A percentile compares a stretch with the other conserved stretches of the same genome.
Conservation (phyloP, 345 rosid genomes). For the Abelmoschus esculentus region DNA sequence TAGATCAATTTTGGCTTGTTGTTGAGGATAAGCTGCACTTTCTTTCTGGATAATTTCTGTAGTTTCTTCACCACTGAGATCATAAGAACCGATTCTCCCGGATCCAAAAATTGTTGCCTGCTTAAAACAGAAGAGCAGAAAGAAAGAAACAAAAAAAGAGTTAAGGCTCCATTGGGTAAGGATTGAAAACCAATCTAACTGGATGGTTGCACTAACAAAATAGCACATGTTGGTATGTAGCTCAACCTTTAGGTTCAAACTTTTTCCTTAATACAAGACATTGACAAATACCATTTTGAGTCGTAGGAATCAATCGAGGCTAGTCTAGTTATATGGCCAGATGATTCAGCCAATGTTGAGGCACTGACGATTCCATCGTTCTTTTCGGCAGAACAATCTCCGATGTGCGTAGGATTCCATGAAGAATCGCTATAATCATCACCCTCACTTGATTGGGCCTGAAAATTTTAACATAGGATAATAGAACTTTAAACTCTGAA, state of each 20-base stretch:
- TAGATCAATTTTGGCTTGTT: slow-evolving; percentile 63
- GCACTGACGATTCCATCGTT: slow-evolving; percentile 45
- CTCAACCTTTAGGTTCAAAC: background rate
- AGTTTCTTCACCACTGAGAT: slow-evolving; percentile 91
- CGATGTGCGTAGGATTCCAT: slow-evolving; percentile 73
- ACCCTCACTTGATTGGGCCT: slow-evolving; percentile 53
- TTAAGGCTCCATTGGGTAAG: background rate
- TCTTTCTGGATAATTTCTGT: slow-evolving; percentile 84
- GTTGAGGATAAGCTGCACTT: slow-evolving; percentile 60
- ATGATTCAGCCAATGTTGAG: slow-evolving; percentile 16
- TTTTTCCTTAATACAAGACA: background rate
- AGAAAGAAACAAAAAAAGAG: background rate
- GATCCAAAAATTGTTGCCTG: slow-evolving; percentile 98
- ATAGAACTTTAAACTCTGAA: slow-evolving; percentile 2
- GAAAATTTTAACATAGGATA: slow-evolving; percentile 9
- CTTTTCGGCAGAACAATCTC: slow-evolving; percentile 48
- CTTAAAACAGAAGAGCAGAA: background rate
- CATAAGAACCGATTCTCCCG: slow-evolving; percentile 90
- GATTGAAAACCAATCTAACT: background rate
- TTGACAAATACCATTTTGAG: slow-evolving; percentile 74
- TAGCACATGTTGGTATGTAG: background rate
- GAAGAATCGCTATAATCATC: slow-evolving; percentile 49
- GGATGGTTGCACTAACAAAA: background rate
- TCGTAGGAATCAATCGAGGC: slow-evolving; percentile 98
- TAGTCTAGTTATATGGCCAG: slow-evolving; percentile 73